Evolutionary conservation across 805 yeast species (phyloP), one percentile per base, ranked within the genome.

Genomic region (Hanseniaspora jakobsenii): DNA sequence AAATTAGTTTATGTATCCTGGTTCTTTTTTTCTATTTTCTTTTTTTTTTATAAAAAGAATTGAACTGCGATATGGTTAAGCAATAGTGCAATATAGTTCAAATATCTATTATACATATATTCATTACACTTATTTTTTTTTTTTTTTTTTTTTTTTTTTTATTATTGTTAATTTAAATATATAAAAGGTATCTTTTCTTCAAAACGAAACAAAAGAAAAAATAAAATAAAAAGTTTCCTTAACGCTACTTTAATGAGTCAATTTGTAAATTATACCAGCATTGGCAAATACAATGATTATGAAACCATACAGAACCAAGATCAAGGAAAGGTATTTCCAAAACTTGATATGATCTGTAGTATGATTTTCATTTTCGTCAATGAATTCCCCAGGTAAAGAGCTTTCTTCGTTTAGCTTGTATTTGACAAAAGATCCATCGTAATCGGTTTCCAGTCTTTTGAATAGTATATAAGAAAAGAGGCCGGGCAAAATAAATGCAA

Each of bases 401-500:
- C n/a, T n/a, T n/a, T 36, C 22, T 12, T n/a, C 19, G 4, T 30
- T 23, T 19, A 43, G 19, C n/a, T 38, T 24, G 14, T 29, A n/a
- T 26, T 39, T 4, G 16, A 31, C 27, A 32, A 37, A 18, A 4
- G 22, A 14, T 23, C 41, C 28, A 38, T 43, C 17, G 51, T 67
- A n/a, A 74, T 66, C 45, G 74, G 58, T 19, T 42, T 56, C 75
- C 70, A 56, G 17, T 23, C 29, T 42, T 4, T 23, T 28, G n/a
- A 42, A 42, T 13, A 42, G 12, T 14, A 42, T 17, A 23, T 63
- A 81, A 0, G 89, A 89, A 58, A 81, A 81, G 47, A 77, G 63
- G 0, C 93, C 91, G 0, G 93, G 93, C 34, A 81, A 65, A 8
- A 80, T 79, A 58, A 81, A 81, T 19, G 85, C 76, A 40, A 81